Evolutionary conservation across 106 monocot species (phyloP), one percentile per base, ranked within the genome.

Genomic region (Allium fistulosum): DNA sequence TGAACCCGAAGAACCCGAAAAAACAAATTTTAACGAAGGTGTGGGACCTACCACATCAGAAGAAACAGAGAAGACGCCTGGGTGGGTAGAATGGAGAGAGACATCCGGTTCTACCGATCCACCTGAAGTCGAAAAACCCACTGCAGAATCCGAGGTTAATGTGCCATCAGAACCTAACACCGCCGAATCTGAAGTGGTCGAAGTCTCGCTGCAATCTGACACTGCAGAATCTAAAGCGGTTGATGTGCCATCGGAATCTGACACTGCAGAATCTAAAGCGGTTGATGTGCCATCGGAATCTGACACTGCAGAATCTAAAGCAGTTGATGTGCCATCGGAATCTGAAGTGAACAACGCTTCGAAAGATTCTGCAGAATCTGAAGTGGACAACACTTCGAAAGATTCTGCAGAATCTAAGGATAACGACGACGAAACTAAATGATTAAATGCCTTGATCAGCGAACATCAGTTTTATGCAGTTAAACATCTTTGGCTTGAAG

Each of bases 11-110:
- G 71, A 22, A 10, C 11, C 58, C 11, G 46, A 58, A 73, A 37
- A 37, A 37, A 37, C 37, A 37, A 37, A 37, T 37, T 37, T 37
- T 37, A 7, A 51, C 11, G 76, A 86, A 69, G 87, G 82, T 7
- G 57, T 75, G 27, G 11, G 65, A 27, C 58, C 62, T 22, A 72
- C 51, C 59, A 48, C 62, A n/a, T 26, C 57, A 0, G 53, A 15
- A 50, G 85, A 83, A 63, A 53, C 46, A 28, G 76, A 71, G 17
- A 80, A 88, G 46, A 60, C 71, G 62, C 64, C 79, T 37, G 86
- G 81, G 53, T 86, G 83, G 83, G 81, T 93, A 47, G 83, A 93
- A 73, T 86, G 83, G 93, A 88, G 86, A 63, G 93, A 93, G 86
- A 81, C 81, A 16, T 2, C 53, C 53, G 53, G 53, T 55, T 55